phyloP scores from a whole-genome alignment of 306 rosid genomes.

The Cucumis hystrix region DNA sequence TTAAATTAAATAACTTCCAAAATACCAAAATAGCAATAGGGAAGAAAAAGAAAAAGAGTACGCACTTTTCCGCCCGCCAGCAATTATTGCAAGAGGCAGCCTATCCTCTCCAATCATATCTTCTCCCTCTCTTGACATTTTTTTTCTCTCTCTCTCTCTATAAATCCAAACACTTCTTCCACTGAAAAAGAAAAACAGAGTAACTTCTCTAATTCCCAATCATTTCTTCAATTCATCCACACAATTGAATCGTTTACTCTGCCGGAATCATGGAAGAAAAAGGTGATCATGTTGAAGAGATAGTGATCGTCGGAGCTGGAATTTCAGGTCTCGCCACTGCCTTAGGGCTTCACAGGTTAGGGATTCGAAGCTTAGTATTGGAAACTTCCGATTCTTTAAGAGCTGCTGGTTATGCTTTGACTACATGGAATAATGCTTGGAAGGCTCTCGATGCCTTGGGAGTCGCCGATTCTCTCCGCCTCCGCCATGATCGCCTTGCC shows the following conservation, averaged over 20 bases:
- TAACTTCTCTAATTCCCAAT: neutral
- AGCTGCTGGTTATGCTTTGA: conserved; percentile 30
- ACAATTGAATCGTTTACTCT: neutral
- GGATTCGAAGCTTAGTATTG: conserved; percentile 36
- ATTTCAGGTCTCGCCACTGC: conserved; percentile 47
- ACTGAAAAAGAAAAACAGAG: neutral
- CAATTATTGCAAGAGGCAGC: neutral
- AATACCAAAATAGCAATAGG: no score
- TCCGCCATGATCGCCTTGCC: conserved; percentile 14
- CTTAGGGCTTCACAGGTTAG: conserved; percentile 53
- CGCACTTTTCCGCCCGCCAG: neutral
- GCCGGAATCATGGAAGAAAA: neutral
- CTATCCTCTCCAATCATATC: neutral
- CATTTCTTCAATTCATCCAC: neutral
- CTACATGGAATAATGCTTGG: conserved; percentile 44
- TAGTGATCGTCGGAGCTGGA: conserved; percentile 67
- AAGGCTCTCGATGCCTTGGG: conserved; percentile 47
- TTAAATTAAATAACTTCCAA: no score
- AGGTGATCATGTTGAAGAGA: conserved; percentile 4
- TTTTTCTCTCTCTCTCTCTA: neutral
- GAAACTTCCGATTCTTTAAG: conserved; percentile 38
- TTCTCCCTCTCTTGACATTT: no score
- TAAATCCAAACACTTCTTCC: neutral
- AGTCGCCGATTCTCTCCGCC: conserved; percentile 32
- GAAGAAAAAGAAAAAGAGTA: no score